A percentile compares a stretch with the other conserved stretches of the same genome.
These are phyloP conservation scores for Xylaria sp. DNA, from an alignment of 2,329 filamentous ascomycete species.

Conservation along the genomic window DNA sequence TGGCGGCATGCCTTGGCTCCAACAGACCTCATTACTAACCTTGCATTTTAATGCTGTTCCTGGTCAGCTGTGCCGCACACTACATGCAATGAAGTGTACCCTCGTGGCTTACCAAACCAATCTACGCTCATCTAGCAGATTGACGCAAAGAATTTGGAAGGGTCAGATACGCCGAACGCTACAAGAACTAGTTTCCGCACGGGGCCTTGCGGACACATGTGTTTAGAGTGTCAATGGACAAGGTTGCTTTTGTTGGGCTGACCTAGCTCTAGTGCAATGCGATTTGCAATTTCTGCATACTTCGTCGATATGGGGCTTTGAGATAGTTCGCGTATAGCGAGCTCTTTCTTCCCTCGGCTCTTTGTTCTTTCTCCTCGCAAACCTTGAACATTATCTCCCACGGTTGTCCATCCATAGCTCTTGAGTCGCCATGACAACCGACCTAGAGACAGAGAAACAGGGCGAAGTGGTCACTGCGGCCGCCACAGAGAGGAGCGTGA, in stretches of 20 bases:
- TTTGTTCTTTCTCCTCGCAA: not conserved
- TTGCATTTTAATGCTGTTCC: not conserved
- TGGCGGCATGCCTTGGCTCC: not conserved
- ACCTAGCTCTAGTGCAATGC: not conserved
- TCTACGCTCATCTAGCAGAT: not conserved
- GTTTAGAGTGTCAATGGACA: not conserved
- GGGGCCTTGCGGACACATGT: not conserved
- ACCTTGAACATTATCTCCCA: not conserved
- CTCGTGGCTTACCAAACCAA: not conserved
- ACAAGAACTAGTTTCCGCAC: too few relatives aligned
- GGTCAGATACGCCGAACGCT: not conserved
- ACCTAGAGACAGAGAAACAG: not conserved
- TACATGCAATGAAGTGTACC: not conserved
- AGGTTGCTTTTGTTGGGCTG: not conserved
- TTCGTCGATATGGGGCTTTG: not conserved
- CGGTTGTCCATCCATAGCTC: not conserved
- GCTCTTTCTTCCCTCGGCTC: not conserved
- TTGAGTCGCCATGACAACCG: not conserved
- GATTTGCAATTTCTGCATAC: not conserved
- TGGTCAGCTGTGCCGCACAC: not conserved
- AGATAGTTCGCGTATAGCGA: not conserved
- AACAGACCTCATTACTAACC: not conserved
- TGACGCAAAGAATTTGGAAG: not conserved
- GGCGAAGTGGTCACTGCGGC: not conserved
- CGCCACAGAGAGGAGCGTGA: not conserved